Evolutionary conservation across 2,329 filamentous ascomycete species (phyloP).

Genomic region (Penicillium verrucosum): DNA sequence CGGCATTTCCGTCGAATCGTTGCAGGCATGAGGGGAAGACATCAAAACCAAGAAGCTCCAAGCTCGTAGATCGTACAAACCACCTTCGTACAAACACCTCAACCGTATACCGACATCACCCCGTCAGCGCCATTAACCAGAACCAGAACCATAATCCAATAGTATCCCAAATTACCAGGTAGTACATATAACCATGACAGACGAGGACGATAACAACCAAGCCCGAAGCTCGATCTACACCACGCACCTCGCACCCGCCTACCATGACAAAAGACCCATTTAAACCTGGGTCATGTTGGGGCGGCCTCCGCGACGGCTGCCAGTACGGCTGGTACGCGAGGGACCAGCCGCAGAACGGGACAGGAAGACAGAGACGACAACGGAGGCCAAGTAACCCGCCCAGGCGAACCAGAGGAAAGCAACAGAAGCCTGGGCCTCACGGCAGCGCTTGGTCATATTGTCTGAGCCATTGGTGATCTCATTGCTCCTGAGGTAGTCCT

Average conservation of each 20-base stretch:
- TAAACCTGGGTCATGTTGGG: slow-evolving; percentile 48
- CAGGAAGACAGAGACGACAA: slow-evolving; percentile 41
- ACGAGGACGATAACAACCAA: neutral
- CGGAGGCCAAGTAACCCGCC: slow-evolving; percentile 42
- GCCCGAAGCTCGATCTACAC: neutral
- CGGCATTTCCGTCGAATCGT: neutral
- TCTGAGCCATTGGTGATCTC: slow-evolving; percentile 45
- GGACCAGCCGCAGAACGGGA: slow-evolving; percentile 34
- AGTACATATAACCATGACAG: neutral
- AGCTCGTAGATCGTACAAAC: neutral
- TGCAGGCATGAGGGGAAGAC: neutral
- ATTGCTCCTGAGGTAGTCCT: slow-evolving; percentile 44
- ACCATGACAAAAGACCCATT: neutral
- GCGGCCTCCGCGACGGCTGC: slow-evolving; percentile 30
- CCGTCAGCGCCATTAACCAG: neutral
- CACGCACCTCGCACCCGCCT: neutral
- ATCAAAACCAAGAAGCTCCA: neutral
- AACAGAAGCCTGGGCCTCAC: slow-evolving; percentile 49
- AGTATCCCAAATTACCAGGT: slow-evolving; percentile 2
- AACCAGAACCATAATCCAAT: neutral
- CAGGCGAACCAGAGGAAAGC: slow-evolving; percentile 54
- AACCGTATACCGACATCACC: neutral
- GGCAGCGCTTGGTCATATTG: slow-evolving; percentile 43
- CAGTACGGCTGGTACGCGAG: slow-evolving; percentile 31
- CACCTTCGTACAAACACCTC: neutral